Conservation (phyloP, 2,329 filamentous ascomycete genomes). For the Paramyrothecium sp. region DNA sequence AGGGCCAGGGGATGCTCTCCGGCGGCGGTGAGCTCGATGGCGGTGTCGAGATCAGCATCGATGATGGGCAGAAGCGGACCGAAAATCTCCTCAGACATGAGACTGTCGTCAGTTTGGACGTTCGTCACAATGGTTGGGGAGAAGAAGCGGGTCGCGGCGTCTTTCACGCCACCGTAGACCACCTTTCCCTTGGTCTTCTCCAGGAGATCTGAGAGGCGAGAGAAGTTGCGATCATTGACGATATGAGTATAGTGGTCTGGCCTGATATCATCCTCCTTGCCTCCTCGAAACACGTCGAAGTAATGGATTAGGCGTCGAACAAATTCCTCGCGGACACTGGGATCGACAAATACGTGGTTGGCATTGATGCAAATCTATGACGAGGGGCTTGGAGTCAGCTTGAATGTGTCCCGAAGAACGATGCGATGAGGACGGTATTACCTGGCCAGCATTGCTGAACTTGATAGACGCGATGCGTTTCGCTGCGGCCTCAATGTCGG, state of each 20-base stretch:
- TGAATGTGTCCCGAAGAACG: too few relatives aligned
- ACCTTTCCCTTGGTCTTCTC: conserved; percentile 32
- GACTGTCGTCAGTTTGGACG: conserved; percentile 31
- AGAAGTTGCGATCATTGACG: conserved; percentile 40
- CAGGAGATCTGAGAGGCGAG: conserved; percentile 35
- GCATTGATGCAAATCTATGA: conserved; percentile 23
- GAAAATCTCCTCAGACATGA: conserved; percentile 40
- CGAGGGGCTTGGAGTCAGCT: conserved; percentile 13
- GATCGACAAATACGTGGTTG: conserved; percentile 44
- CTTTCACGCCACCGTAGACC: conserved; percentile 29
- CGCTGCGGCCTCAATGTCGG: conserved; percentile 39
- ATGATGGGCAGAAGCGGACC: conserved; percentile 11
- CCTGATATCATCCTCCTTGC: background rate
- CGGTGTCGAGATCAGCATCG: conserved; percentile 3
- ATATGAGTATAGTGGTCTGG: conserved; percentile 30
- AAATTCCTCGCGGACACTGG: conserved; percentile 33
- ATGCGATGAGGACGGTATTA: conserved; percentile 1
- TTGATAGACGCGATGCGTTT: conserved; percentile 41
- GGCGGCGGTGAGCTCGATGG: background rate
- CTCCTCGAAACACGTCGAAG: conserved; percentile 6
- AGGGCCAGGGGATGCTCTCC: conserved; percentile 6
- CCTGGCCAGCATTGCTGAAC: conserved; percentile 36
- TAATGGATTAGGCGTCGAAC: conserved; percentile 28
- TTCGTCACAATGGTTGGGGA: conserved; percentile 36
- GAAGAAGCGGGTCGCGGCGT: conserved; percentile 27